Conservation (phyloP, 1,284 basidiomycete genomes). For the Taiwanofungus camphoratus region DNA sequence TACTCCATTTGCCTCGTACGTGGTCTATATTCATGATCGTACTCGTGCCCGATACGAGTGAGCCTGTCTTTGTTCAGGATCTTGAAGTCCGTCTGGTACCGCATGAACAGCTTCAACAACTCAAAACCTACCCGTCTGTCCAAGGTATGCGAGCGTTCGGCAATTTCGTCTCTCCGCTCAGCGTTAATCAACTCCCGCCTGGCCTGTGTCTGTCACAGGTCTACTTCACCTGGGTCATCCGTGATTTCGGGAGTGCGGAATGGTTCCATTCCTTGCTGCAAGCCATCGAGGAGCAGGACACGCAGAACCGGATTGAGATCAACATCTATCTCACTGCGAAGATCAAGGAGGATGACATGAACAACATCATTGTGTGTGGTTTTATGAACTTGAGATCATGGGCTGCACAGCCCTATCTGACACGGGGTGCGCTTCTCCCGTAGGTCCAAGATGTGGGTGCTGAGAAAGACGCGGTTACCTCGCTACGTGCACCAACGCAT, state of each 20-base stretch:
- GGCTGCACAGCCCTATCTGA: too few species aligned
- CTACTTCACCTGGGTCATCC: slow-evolving; percentile 87
- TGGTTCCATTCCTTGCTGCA: slow-evolving; percentile 93
- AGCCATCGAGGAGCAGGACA: slow-evolving; percentile 89
- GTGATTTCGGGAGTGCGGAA: slow-evolving; percentile 79
- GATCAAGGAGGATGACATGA: slow-evolving; percentile 85
- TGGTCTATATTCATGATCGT: too few species aligned
- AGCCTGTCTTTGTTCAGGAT: slow-evolving; percentile 50
- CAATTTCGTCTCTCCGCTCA: background rate
- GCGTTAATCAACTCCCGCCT: background rate
- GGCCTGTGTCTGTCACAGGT: slow-evolving; percentile 33
- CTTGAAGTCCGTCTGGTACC: slow-evolving; percentile 92
- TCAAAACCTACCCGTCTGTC: slow-evolving; percentile 71
- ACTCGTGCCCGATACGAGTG: too few species aligned
- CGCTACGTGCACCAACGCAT: slow-evolving; percentile 84
- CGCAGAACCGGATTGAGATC: slow-evolving; percentile 78
- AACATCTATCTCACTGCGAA: slow-evolving; percentile 88
- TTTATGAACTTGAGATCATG: too few species aligned
- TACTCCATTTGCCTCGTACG: slow-evolving; percentile 85
- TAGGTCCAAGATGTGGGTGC: slow-evolving; percentile 83
- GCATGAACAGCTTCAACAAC: slow-evolving; percentile 77
- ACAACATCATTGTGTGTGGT: slow-evolving; percentile 71
- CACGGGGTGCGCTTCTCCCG: background rate
- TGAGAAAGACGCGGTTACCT: slow-evolving; percentile 83
- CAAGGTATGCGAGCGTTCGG: slow-evolving; percentile 35